Evolutionary conservation across 1,284 basidiomycete genomes (phyloP).

Genomic region (Fomitopsis pinicola): DNA sequence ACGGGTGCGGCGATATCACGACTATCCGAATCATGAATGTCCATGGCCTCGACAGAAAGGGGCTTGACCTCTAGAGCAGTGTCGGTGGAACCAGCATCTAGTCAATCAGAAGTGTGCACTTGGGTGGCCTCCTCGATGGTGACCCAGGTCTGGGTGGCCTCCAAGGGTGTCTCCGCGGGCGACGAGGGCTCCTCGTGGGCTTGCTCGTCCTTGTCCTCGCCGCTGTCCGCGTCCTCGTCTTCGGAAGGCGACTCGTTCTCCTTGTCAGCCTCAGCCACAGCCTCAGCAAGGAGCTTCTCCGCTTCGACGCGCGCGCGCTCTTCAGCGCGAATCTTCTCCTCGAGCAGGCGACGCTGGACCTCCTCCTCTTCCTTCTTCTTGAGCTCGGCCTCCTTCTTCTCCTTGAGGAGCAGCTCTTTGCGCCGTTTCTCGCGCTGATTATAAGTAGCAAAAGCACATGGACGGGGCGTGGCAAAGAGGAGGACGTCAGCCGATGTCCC

Average conservation of each 20-base stretch:
- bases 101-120: constrained; percentile 15
- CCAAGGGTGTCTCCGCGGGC: constrained; percentile 9
- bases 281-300: constrained; percentile 2
- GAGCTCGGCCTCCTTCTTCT: constrained; percentile 34
- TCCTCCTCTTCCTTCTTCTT: constrained; percentile 27
- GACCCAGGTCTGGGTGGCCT: constrained; percentile 24
- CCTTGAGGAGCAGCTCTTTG: constrained; percentile 43
- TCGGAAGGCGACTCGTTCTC: constrained; percentile 24
- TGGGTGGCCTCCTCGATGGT: constrained; percentile 10
- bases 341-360: constrained; percentile 35
- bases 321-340: constrained; percentile 34
- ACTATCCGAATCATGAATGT: constrained; percentile 1
- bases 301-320: constrained; percentile 21
- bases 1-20: constrained; percentile 3
- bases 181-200: constrained; percentile 28
- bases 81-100: constrained; percentile 8
- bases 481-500: neutral
- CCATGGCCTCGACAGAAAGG: constrained; percentile 6
- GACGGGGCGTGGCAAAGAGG: constrained; percentile 2
- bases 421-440: constrained; percentile 53
- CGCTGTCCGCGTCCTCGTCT: constrained; percentile 24
- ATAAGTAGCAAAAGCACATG: neutral
- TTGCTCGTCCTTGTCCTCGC: constrained; percentile 23
- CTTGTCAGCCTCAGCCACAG: constrained; percentile 18
- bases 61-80: neutral